Evolutionary conservation across 306 rosid species (phyloP), one percentile per base, ranked within the genome.

Genomic region (Nissolia schottii): DNA sequence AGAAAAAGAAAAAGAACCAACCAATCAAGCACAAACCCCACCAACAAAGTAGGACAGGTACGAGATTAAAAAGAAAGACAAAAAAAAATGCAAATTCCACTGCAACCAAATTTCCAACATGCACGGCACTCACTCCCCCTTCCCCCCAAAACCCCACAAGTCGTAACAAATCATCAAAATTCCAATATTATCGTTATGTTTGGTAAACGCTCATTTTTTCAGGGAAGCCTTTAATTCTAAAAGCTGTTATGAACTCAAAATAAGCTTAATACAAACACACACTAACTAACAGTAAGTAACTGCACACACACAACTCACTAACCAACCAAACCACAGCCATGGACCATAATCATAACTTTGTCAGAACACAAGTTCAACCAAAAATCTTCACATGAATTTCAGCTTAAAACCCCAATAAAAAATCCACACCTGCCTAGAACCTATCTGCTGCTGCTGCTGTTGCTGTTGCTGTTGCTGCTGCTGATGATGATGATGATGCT

Each of bases 391-490:
- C 29, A 27, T n/a, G 27, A 78, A 76, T 79, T 46, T 58, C 35
- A 60, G 51, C 19, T 45, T 14, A 45, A 3, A 72, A 58, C 75
- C 67, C 67, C 63, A 67, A 79, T 60, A 80, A 81, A 70, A 16
- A 67, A 11, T 64, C 45, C 83, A 80, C 77, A 94, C 99, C 99
- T 91, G 99, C 75, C 97, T 85, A 82, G 97, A 84, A 77, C 90
- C 92, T 29, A 82, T 53, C 75, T 88, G 97, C 80, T 90, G 93
- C 0, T 86, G 96, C 0, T 81, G 93, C 5, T 89, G 98, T 34
- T 87, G 98, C 67, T 89, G 92, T 62, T 86, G 93, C 15, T 41
- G 98, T 34, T 87, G 98, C 1, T 85, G 96, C 38, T 87, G 92
- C 82, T 89, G n/a, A n/a, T 89, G 98, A 34, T 87, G 98, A 64